Evolutionary conservation across 2,329 filamentous ascomycete species (phyloP).

Genomic region (Diaporthe ampelina): DNA sequence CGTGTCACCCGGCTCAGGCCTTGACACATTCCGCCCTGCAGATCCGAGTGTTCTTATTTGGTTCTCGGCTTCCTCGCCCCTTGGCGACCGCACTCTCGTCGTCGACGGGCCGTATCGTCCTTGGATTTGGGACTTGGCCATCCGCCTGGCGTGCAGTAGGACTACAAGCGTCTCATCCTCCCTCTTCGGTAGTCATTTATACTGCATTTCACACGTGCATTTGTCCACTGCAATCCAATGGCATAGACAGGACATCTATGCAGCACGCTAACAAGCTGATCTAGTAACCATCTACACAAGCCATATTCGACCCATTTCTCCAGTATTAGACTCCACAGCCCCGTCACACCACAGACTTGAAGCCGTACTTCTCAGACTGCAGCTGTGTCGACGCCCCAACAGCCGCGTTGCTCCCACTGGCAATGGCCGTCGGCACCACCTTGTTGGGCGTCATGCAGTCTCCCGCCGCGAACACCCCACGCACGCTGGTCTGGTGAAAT

Average conservation of each 20-base stretch:
- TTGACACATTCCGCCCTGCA: background rate
- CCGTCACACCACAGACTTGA: slow-evolving; percentile 17
- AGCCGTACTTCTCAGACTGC: slow-evolving; percentile 30
- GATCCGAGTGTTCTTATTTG: background rate
- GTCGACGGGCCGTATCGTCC: background rate
- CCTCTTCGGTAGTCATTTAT: no score
- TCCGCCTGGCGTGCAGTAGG: background rate
- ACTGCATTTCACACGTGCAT: no score
- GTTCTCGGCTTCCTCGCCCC: background rate
- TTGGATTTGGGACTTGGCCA: background rate
- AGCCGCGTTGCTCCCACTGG: slow-evolving; percentile 29
- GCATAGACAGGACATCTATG: background rate
- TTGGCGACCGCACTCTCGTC: background rate
- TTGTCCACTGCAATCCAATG: no score
- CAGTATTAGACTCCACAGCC: background rate
- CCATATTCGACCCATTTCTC: no score
- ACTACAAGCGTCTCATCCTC: no score
- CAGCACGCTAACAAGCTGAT: background rate
- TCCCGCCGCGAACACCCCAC: slow-evolving; percentile 34
- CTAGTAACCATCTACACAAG: no score
- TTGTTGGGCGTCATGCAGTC: slow-evolving; percentile 37
- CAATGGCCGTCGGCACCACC: slow-evolving; percentile 32
- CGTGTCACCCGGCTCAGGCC: background rate
- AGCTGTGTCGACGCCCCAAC: slow-evolving; percentile 30
- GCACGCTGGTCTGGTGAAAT: slow-evolving; percentile 34